Evolutionary conservation across 2,329 filamentous ascomycete genomes (phyloP), one percentile per base, ranked within the genome.

Genomic region (Fusarium scirpi): DNA sequence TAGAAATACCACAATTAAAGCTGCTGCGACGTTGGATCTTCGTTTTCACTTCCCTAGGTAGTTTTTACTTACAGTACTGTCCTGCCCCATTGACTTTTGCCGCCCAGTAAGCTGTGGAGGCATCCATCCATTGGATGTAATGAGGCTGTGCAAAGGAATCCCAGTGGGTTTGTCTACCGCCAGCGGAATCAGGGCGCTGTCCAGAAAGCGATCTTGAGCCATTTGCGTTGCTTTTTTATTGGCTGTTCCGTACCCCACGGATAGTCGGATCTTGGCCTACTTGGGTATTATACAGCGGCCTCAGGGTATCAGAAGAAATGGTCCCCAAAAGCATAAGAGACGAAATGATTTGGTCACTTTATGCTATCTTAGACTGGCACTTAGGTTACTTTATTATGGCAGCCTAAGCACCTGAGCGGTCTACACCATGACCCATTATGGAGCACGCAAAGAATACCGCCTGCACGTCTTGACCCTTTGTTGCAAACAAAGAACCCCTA

Each of bases 71-170:
- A 38, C 34, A 10, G 34, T n/a, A 38, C 34, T 18, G 34, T n/a
- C 34, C 34, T 38, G 34, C 34, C 34, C 34, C 34, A n/a, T 38
- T n/a, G 34, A 38, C 34, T 29, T 25, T 41, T 8, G 34, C 30
- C n/a, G 32, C 16, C 15, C 16, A 32, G 6, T 40, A 44, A 32
- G 44, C n/a, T 52, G 32, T 22, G 24, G 56, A 64, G 53, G 16
- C 4, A 32, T 38, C 25, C n/a, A 30, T 58, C 43, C 40, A 51
- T 32, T n/a, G n/a, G n/a, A 34, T 27, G 43, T 44, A 69, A 51
- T 30, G 72, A 74, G 74, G 73, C 74, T 76, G 72, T 74, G 74
- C 69, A 60, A 58, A 60, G 51, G 22, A 43, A n/a, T 48, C 40
- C 25, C 16, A 25, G 47, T 34, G 43, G 49, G 34, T 32, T 52